Percentiles rank a stretch among this genome's conserved stretches.
These are phyloP conservation scores for Periglandula ipomoeae DNA, from an alignment of 2,329 filamentous ascomycete genomes.

Conservation along the genomic window DNA sequence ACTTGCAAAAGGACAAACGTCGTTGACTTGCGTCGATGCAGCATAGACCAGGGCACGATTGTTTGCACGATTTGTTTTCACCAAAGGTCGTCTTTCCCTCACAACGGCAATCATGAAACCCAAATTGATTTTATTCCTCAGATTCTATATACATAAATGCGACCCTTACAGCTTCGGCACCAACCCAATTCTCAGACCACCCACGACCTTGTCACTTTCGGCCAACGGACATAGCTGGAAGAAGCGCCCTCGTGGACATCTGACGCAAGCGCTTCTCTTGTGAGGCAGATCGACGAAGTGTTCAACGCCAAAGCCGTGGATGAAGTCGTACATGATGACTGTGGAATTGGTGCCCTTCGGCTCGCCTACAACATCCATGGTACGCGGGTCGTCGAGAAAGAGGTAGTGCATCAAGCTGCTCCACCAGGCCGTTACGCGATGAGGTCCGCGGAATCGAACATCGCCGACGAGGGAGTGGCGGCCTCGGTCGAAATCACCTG, in stretches of 20 bases:
- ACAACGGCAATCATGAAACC: no score
- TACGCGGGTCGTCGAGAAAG: slow-evolving; percentile 52
- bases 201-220: slow-evolving; percentile 46
- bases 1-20: no score
- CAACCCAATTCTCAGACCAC: slow-evolving; percentile 42
- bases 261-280: slow-evolving; percentile 60
- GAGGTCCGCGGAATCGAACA: slow-evolving; percentile 49
- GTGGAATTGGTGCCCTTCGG: slow-evolving; percentile 62
- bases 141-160: neutral
- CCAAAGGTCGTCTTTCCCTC: no score
- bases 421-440: slow-evolving; percentile 54
- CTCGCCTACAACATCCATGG: slow-evolving; percentile 53
- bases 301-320: slow-evolving; percentile 62
- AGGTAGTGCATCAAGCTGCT: slow-evolving; percentile 53
- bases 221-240: slow-evolving; percentile 57
- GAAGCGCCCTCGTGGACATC: slow-evolving; percentile 57
- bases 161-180: slow-evolving; percentile 42
- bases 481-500: slow-evolving; percentile 48
- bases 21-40: no score
- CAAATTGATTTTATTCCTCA: no score
- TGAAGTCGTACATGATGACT: slow-evolving; percentile 65
- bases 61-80: no score
- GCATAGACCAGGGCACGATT: no score
- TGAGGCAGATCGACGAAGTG: slow-evolving; percentile 65
- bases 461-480: slow-evolving; percentile 51